Base-by-base conservation (phyloP, 169 alveolate species). In the Amoebophrya sp. region DNA sequence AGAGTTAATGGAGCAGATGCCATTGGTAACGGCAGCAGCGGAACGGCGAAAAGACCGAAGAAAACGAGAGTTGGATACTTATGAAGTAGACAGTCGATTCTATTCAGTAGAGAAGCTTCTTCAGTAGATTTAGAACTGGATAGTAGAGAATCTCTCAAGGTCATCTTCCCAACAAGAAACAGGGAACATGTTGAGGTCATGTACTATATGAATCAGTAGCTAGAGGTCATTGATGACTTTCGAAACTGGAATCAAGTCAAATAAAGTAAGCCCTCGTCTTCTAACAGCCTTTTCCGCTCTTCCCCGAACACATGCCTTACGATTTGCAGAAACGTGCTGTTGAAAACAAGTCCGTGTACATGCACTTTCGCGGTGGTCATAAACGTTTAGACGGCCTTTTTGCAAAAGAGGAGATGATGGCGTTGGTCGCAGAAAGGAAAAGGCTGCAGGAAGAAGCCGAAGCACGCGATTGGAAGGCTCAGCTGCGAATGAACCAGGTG, bases 401-500 rank as follows among this genome's bases (percentile, higher is more conserved):
- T 36, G 83, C 83, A 36, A 65, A 65, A 18, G 83, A 65, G 83
- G 83, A 65, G 33, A 18, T 65, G 83, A 65, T 26, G 38, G 83
- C 83, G 36, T 18, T 65, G 83, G 33, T 18, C 83, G 83, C 83
- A 36, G 83, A 65, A 18, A 29, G 83, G n/a, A 65, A 65, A 36
- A 29, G 83, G 26, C 26, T 65, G 83, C 83, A 65, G 83, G 83
- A 65, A 65, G 83, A 65, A 65, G 83, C 83, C 10, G 83, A 65
- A 29, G 83, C 83, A 6, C 83, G 83, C 33, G 83, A 65, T 26
- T 65, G 83, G 83, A 65, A 65, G 33, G 83, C 83, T 29, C 83
- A 65, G 83, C 26, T 65, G 83, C 83, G 83, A 10, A 65, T 65
- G 83, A 65, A 65, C 83, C 83, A 65, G 33, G 83, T 36, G 83